phyloP scores from a whole-genome alignment of 2,329 filamentous ascomycete species.

The Phaeosphaeria sp. region DNA sequence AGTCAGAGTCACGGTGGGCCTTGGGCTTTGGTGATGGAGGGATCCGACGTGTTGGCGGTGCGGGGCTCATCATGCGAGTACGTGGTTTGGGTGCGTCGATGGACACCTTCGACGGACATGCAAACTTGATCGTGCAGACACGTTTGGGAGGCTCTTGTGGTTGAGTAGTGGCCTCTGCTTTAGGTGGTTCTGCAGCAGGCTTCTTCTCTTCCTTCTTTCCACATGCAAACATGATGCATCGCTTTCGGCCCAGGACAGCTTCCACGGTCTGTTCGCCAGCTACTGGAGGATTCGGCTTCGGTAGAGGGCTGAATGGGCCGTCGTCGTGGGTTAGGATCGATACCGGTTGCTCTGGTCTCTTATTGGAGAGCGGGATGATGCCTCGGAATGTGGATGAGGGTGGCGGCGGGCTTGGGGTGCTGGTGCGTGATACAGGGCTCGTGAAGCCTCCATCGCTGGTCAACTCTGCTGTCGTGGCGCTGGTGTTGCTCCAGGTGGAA shows the following conservation, averaged over 20 bases:
- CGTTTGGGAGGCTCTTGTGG: slow-evolving; percentile 56
- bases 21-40: slow-evolving; percentile 41
- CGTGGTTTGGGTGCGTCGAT: slow-evolving; percentile 50
- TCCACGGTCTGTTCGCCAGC: slow-evolving; percentile 65
- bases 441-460: slow-evolving; percentile 95
- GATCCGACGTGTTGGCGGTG: slow-evolving; percentile 41
- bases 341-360: slow-evolving; percentile 47
- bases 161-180: slow-evolving; percentile 22
- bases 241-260: slow-evolving; percentile 74
- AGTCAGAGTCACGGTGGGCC: slow-evolving; percentile 57
- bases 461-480: slow-evolving; percentile 85
- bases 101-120: slow-evolving; percentile 64
- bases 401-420: slow-evolving; percentile 86
- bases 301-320: slow-evolving; percentile 35
- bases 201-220: slow-evolving; percentile 59
- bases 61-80: slow-evolving; percentile 54
- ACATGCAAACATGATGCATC: slow-evolving; percentile 93
- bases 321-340: slow-evolving; percentile 48
- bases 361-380: slow-evolving; percentile 45
- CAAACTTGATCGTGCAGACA: slow-evolving; percentile 74
- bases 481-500: slow-evolving; percentile 81
- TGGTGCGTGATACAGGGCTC: slow-evolving; percentile 80
- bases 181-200: slow-evolving; percentile 32
- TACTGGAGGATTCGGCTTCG: slow-evolving; percentile 28
- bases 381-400: slow-evolving; percentile 60